phyloP scores from a whole-genome alignment of 2,329 filamentous ascomycete species.

The Cytospora piceae region DNA sequence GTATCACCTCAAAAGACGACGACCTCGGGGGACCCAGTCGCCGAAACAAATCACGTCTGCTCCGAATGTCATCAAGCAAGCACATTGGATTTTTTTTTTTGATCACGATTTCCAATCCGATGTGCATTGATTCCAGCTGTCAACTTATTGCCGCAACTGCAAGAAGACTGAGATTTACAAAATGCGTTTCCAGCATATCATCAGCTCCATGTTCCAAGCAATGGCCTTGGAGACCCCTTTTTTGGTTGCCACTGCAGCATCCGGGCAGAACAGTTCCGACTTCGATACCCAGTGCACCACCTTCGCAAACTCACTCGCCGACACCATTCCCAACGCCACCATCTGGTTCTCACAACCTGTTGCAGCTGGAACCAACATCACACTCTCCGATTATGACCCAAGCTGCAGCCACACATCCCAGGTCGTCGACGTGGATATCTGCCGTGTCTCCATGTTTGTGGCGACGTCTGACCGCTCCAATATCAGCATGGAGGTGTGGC shows the following conservation, averaged over 20 bases:
- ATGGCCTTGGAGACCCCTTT: conserved; percentile 6
- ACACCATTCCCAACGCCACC: conserved; percentile 39
- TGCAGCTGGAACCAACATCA: conserved; percentile 45
- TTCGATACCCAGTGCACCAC: conserved; percentile 31
- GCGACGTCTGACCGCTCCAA: conserved; percentile 43
- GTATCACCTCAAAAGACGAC: too few relatives aligned
- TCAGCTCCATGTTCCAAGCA: conserved; percentile 8
- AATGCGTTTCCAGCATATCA: conserved; percentile 14
- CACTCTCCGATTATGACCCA: conserved; percentile 42
- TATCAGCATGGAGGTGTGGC: conserved; percentile 51
- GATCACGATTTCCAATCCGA: too few relatives aligned
- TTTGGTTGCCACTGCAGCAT: conserved; percentile 3
- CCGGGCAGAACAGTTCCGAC: conserved; percentile 18
- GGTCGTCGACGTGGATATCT: conserved; percentile 35
- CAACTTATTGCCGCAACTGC: background rate
- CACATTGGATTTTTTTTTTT: too few relatives aligned
- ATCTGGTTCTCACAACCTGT: conserved; percentile 44
- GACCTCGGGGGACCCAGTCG: too few relatives aligned
- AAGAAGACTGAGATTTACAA: conserved; percentile 3
- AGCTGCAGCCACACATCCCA: conserved; percentile 40
- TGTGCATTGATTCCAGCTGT: background rate
- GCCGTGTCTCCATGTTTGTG: conserved; percentile 38
- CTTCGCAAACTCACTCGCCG: conserved; percentile 37
- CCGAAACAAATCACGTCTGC: too few relatives aligned
- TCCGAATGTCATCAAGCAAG: too few relatives aligned